Evolutionary conservation across 768 basidiomycete genomes (phyloP).

Genomic region (Lyophyllum semitale): DNA sequence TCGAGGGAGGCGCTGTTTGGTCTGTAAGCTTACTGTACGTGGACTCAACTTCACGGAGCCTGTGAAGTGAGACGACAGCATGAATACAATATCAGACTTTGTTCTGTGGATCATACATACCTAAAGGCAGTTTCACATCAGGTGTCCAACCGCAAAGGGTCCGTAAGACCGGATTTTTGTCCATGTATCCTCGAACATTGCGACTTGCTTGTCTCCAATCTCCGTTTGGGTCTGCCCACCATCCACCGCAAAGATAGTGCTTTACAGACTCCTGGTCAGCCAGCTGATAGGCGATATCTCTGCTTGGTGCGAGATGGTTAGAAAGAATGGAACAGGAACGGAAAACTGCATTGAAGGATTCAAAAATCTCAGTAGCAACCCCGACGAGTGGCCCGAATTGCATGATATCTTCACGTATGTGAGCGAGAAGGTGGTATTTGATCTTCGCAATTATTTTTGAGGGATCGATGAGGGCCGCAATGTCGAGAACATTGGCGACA

Average conservation of each 20-base stretch:
- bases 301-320: conserved; percentile 29
- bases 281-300: conserved; percentile 35
- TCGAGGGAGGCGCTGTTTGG: conserved; percentile 6
- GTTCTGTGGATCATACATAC: conserved; percentile 4
- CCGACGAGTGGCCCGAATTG: conserved; percentile 18
- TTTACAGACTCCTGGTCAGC: conserved; percentile 21
- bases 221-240: conserved; percentile 17
- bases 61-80: no score
- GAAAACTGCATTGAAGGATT: conserved; percentile 45
- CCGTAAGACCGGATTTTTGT: conserved; percentile 10
- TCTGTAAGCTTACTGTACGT: conserved; percentile 12
- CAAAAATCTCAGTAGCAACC: conserved; percentile 34
- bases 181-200: conserved; percentile 18
- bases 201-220: conserved; percentile 9
- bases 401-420: conserved; percentile 33
- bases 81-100: no score
- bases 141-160: conserved; percentile 18
- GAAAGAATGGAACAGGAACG: conserved; percentile 37
- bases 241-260: conserved; percentile 26
- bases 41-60: no score
- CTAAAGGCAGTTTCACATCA: neutral
- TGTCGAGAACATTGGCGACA: conserved; percentile 37
- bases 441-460: conserved; percentile 2
- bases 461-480: conserved; percentile 32
- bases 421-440: conserved; percentile 17